phyloP scores from a whole-genome alignment of 805 yeast species.

The Metschnikowia cerradonensis region DNA sequence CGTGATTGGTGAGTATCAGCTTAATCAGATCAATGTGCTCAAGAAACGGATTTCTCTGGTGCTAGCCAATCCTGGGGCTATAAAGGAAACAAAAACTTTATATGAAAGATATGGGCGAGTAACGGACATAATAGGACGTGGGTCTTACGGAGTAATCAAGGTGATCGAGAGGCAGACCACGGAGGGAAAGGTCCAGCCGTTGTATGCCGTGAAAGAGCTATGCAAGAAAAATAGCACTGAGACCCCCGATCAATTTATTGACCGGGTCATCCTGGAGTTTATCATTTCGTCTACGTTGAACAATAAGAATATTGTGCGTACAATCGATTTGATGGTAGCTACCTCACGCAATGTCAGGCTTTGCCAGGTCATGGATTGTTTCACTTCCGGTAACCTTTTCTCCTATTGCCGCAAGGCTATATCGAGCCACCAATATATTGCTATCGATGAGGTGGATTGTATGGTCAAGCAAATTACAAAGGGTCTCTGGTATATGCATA shows the following conservation, averaged over 20 bases:
- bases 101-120: constrained; percentile 32
- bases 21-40: constrained; percentile 21
- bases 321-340: constrained; percentile 65
- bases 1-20: constrained; percentile 29
- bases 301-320: constrained; percentile 72
- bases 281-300: constrained; percentile 76
- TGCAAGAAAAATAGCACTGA: constrained; percentile 21
- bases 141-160: constrained; percentile 47
- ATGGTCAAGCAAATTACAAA: constrained; percentile 80
- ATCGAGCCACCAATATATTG: constrained; percentile 15
- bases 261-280: constrained; percentile 84
- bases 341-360: constrained; percentile 20
- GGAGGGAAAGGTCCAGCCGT: constrained; percentile 3
- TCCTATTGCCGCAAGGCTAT: constrained; percentile 22
- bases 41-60: constrained; percentile 17
- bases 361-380: constrained; percentile 38
- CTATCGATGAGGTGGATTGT: constrained; percentile 74
- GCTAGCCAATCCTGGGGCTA: constrained; percentile 10
- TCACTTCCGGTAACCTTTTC: constrained; percentile 35
- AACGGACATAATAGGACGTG: constrained; percentile 39
- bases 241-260: constrained; percentile 46
- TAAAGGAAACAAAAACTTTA: constrained; percentile 23
- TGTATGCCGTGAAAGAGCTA: constrained; percentile 36
- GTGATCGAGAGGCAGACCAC: constrained; percentile 26
- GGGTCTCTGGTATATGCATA: constrained; percentile 82